Conservation (phyloP, 2,329 filamentous ascomycete genomes). For the Ambrosiella cleistominuta region DNA sequence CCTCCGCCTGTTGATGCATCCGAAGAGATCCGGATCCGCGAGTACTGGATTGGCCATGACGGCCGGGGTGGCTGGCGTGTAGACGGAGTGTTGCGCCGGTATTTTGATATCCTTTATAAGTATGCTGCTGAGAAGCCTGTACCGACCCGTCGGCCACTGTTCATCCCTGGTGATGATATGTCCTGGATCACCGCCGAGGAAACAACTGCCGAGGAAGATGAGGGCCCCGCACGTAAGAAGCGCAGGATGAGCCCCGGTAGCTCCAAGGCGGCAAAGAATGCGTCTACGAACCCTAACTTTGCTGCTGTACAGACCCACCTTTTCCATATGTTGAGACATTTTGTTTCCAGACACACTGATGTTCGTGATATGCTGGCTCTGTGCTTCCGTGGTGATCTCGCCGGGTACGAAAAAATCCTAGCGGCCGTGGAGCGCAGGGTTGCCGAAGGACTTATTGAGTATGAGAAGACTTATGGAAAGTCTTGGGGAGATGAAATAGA, state of each 20-base stretch:
- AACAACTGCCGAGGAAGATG: conserved; percentile 16
- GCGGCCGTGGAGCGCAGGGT: conserved; percentile 58
- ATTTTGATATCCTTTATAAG: conserved; percentile 75
- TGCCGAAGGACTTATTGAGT: conserved; percentile 54
- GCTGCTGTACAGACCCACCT: conserved; percentile 75
- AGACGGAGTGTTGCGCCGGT: conserved; percentile 72
- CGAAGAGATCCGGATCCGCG: conserved; percentile 45
- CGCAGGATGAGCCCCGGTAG: conserved; percentile 20
- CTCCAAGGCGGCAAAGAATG: conserved; percentile 14
- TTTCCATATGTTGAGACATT: conserved; percentile 74
- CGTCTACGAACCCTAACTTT: conserved; percentile 36
- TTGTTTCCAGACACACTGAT: conserved; percentile 64
- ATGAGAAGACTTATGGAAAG: conserved; percentile 33
- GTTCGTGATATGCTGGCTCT: conserved; percentile 70
- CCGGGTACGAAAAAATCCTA: conserved; percentile 60
- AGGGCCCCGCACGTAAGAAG: conserved; percentile 33
- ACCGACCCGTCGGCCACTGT: conserved; percentile 54
- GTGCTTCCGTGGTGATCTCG: conserved; percentile 51
- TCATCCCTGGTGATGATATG: conserved; percentile 42
- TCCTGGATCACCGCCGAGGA: conserved; percentile 25
- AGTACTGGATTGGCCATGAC: conserved; percentile 72
- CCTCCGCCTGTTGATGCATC: not conserved
- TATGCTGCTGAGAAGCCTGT: conserved; percentile 51
- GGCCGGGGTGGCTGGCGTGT: conserved; percentile 74
- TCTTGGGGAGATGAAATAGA: conserved; percentile 27